Conservation (phyloP, 1,284 basidiomycete species). For the Mixia osmundae region DNA sequence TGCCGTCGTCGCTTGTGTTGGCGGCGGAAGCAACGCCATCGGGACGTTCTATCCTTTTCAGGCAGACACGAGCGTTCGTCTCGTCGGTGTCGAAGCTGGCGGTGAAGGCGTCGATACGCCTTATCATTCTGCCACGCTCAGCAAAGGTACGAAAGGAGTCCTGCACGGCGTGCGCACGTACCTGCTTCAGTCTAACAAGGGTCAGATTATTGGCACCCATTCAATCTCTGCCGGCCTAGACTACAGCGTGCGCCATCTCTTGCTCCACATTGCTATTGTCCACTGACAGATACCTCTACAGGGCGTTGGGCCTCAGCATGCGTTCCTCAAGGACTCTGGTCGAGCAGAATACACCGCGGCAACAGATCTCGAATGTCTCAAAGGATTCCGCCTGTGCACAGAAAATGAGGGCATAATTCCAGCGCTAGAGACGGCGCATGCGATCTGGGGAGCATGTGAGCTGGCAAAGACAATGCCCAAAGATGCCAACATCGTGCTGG, state of each 20-base stretch:
- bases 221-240: constrained; percentile 88
- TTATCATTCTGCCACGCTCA: constrained; percentile 73
- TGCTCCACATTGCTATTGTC: constrained; percentile 8
- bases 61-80: constrained; percentile 48
- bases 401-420: constrained; percentile 95
- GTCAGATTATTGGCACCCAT: constrained; percentile 92
- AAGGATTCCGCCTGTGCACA: constrained; percentile 74
- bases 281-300: constrained; percentile 26
- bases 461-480: constrained; percentile 63
- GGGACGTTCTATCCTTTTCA: constrained; percentile 94
- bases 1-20: constrained; percentile 86
- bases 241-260: constrained; percentile 26
- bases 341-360: constrained; percentile 81
- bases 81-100: constrained; percentile 87
- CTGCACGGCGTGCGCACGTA: constrained; percentile 91
- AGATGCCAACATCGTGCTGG: constrained; percentile 66
- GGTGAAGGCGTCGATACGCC: constrained; percentile 73
- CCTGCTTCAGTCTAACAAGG: constrained; percentile 62
- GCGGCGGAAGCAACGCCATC: constrained; percentile 92
- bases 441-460: constrained; percentile 71
- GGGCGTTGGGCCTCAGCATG: constrained; percentile 91
- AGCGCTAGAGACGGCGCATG: constrained; percentile 85
- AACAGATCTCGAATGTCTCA: constrained; percentile 76
- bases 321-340: constrained; percentile 82
- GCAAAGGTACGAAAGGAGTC: constrained; percentile 74